Base-by-base conservation (phyloP, 1,284 basidiomycete species). In the Phellopilus nigrolimitatus region DNA sequence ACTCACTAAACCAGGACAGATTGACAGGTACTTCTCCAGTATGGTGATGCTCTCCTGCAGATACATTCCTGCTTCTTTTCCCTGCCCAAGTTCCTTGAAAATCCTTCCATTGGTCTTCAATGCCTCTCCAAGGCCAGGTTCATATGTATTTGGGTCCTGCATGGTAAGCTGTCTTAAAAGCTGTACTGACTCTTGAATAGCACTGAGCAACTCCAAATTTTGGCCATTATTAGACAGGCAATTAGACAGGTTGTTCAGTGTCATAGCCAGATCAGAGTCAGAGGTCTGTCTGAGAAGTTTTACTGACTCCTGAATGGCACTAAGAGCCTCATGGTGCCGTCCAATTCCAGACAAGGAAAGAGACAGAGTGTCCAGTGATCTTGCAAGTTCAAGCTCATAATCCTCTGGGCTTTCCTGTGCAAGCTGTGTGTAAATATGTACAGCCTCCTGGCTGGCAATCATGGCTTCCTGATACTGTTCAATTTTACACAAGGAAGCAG, bases 351-450 rank as follows among this genome's bases (percentile, higher is more conserved):
- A 33, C 31, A 33, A 6, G 31, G 10, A n/a, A n/a, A 9, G 10
- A 12, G 47, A 49, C 9, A n/a, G 28, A 21, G 15, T 38, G 15
- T 41, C n/a, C 17, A 38, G 38, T 19, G 47, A 49, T 1, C 13
- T n/a, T 4, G 38, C 47, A 10, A 49, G 25, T 15, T 17, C 10
- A 9, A 12, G 4, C 10, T 49, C 10, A 22, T 21, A 41, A 17
- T 28, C 41, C 5, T 50, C 28, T 21, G 40, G 30, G 19, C 3
- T 36, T 22, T 43, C 31, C 30, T 24, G 22, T 21, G 28, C 49
- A 19, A 50, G 24, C 10, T 34, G 9, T 28, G 13, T 33, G 21
- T 43, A 50, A 12, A 50, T 15, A 5, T 33, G n/a, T 19, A 50
- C 40, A 6, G 41, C 30, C 27, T 45, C 30, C 13, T 12, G n/a